Evolutionary conservation across 2,329 filamentous ascomycete species (phyloP).

Genomic region (Niveomyces coronatus): DNA sequence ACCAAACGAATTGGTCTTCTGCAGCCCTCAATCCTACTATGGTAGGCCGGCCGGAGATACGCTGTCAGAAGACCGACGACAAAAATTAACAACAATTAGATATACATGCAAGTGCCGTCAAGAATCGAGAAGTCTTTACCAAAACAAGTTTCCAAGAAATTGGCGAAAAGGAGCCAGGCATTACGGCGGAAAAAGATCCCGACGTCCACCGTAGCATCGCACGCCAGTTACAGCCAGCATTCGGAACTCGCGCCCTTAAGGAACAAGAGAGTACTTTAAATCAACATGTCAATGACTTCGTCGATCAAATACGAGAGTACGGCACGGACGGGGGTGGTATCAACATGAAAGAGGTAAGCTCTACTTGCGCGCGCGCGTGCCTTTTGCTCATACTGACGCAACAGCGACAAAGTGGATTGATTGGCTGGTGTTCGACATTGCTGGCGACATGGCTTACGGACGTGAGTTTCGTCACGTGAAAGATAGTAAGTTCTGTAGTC

Average conservation of each 20-base stretch:
- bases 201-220: neutral
- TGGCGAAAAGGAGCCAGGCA: neutral
- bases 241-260: neutral
- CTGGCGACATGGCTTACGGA: constrained; percentile 15
- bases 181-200: neutral
- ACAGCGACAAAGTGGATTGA: constrained; percentile 12
- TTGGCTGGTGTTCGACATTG: constrained; percentile 16
- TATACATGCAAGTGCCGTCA: neutral
- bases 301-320: neutral
- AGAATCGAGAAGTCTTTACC: neutral
- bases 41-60: neutral
- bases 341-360: neutral
- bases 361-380: neutral
- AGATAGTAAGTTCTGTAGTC: constrained; percentile 11
- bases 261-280: neutral
- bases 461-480: constrained; percentile 12
- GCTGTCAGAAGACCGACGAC: neutral
- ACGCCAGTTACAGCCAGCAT: neutral
- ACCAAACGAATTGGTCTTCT: neutral
- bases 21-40: neutral
- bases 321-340: neutral
- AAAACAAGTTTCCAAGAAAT: neutral
- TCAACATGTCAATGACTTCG: neutral
- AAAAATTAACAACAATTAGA: neutral
- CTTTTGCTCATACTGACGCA: neutral